phyloP scores from a whole-genome alignment of 2,329 filamentous ascomycete genomes.

The Neofusicoccum parvum region DNA sequence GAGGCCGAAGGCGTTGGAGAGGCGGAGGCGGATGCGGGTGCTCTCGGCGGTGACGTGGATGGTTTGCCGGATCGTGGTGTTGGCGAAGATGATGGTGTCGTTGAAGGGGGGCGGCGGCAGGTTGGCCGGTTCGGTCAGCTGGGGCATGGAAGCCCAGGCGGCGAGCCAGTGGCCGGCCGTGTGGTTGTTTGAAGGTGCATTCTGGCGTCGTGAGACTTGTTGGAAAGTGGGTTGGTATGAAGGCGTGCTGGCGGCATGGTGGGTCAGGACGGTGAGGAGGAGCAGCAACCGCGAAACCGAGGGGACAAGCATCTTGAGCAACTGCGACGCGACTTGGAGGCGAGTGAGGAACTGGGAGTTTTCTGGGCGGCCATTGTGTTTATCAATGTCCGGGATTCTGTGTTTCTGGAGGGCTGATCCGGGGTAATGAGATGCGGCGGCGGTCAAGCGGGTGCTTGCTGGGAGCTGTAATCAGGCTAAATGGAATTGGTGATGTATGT shows the following conservation, averaged over 20 bases:
- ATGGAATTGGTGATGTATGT: not conserved
- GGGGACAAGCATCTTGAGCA: not conserved
- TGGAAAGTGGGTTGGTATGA: no score
- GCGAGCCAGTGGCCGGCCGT: slow-evolving; percentile 58
- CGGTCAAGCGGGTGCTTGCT: slow-evolving; percentile 5
- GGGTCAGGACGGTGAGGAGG: not conserved
- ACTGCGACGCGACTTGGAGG: no score
- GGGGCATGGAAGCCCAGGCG: slow-evolving; percentile 68
- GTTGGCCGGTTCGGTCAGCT: slow-evolving; percentile 64
- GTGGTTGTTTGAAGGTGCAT: slow-evolving; percentile 24
- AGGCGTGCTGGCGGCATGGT: not conserved
- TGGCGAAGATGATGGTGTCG: slow-evolving; percentile 27
- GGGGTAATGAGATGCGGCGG: not conserved
- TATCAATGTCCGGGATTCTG: not conserved
- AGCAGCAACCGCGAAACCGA: not conserved
- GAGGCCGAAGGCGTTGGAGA: slow-evolving; percentile 67
- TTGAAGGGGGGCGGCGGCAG: slow-evolving; percentile 61
- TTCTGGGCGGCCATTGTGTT: not conserved
- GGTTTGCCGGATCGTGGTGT: slow-evolving; percentile 68
- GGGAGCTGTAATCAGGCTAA: slow-evolving; percentile 5
- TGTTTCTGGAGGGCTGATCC: not conserved
- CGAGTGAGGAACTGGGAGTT: no score
- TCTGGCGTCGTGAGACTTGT: slow-evolving; percentile 5
- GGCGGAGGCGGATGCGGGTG: slow-evolving; percentile 60
- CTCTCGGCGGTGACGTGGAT: slow-evolving; percentile 61